These are phyloP conservation scores for Leccinum truebloodii DNA, from an alignment of 768 basidiomycete species.

Conservation along the genomic window DNA sequence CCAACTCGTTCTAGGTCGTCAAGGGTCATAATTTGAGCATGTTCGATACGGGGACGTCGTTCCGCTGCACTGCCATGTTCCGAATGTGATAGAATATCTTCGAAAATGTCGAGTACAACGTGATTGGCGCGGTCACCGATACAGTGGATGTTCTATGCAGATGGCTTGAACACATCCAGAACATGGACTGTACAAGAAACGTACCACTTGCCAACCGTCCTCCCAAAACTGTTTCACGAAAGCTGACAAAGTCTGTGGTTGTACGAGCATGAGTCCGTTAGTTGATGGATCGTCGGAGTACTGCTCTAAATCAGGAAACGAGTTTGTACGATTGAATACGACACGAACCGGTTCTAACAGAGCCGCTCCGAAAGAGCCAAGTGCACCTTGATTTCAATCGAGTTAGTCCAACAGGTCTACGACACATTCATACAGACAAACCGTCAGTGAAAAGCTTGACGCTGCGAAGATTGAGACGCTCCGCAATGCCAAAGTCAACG, in stretches of 20 bases:
- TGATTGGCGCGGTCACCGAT: constrained; percentile 90
- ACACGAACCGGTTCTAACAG: constrained; percentile 59
- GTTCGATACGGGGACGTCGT: constrained; percentile 83
- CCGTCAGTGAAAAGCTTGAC: constrained; percentile 82
- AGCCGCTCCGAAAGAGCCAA: constrained; percentile 93
- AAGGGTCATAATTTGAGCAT: constrained; percentile 82
- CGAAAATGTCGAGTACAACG: constrained; percentile 80
- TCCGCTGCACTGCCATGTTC: constrained; percentile 30
- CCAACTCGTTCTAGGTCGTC: constrained; percentile 72
- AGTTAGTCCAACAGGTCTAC: constrained; percentile 3
- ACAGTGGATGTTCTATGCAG: constrained; percentile 76
- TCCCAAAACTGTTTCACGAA: constrained; percentile 65
- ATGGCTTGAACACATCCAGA: neutral
- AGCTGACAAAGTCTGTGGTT: constrained; percentile 50
- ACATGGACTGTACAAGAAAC: constrained; percentile 25
- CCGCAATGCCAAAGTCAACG: constrained; percentile 55
- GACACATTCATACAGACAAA: constrained; percentile 18
- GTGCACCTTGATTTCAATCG: constrained; percentile 54
- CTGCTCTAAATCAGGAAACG: constrained; percentile 8
- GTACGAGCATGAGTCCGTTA: constrained; percentile 65
- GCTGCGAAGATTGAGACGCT: constrained; percentile 57
- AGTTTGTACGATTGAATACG: neutral
- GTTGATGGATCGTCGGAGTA: constrained; percentile 80
- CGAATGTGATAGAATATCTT: constrained; percentile 48
- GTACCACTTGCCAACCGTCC: constrained; percentile 83